Evolutionary conservation across 805 yeast species (phyloP).

Genomic region (Starmerella kuoi): DNA sequence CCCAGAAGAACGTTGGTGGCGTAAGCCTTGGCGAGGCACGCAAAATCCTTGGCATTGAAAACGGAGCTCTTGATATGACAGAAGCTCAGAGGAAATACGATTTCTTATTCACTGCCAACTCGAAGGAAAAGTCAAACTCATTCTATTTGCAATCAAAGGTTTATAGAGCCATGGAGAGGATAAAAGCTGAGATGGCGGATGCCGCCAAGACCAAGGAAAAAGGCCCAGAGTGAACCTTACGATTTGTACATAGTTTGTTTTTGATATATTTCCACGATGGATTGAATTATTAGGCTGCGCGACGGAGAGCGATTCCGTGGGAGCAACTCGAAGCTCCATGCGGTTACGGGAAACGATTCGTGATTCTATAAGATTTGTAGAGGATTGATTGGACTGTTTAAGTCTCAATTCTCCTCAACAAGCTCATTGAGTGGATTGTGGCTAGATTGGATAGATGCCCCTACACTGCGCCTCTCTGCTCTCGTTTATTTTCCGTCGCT

Average conservation of each 20-base stretch:
- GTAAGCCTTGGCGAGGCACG: slow-evolving; percentile 80
- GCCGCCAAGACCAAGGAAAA: slow-evolving; percentile 5
- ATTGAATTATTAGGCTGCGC: no score
- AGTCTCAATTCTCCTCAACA: no score
- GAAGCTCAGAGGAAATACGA: slow-evolving; percentile 57
- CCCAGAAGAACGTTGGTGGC: slow-evolving; percentile 47
- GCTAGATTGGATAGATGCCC: no score
- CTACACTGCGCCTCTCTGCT: no score
- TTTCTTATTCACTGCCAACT: slow-evolving; percentile 74
- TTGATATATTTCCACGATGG: no score
- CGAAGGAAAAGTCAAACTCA: slow-evolving; percentile 91
- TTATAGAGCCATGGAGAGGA: slow-evolving; percentile 83
- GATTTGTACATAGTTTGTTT: background rate
- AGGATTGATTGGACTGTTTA: no score
- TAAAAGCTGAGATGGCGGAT: slow-evolving; percentile 58
- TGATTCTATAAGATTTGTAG: no score
- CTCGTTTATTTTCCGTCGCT: no score
- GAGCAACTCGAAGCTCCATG: no score
- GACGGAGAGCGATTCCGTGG: no score
- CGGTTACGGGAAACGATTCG: no score
- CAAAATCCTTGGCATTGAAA: slow-evolving; percentile 74
- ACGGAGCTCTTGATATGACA: slow-evolving; percentile 38
- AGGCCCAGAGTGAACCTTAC: background rate
- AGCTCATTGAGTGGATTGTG: no score
- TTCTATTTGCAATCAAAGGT: slow-evolving; percentile 89